Evolutionary conservation across 805 yeast genomes (phyloP).

Genomic region (Yamadazyma sp.): DNA sequence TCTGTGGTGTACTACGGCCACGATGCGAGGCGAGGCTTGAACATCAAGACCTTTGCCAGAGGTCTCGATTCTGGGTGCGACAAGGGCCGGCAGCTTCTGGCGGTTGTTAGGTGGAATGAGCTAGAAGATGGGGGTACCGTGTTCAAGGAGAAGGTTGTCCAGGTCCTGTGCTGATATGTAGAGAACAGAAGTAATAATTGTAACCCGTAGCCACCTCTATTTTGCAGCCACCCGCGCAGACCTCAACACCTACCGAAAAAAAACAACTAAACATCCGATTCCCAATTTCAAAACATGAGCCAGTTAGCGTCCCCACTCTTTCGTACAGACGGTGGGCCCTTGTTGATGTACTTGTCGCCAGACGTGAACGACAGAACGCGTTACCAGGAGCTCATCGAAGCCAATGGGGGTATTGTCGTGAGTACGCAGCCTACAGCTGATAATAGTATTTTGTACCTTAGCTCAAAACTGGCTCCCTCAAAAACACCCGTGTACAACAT

Average conservation of each 20-base stretch:
- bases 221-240: slow-evolving; percentile 1
- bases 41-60: slow-evolving; percentile 59
- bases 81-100: slow-evolving; percentile 67
- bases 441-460: slow-evolving; percentile 7
- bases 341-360: slow-evolving; percentile 10
- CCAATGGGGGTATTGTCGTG: slow-evolving; percentile 12
- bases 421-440: slow-evolving; percentile 4
- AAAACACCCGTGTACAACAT: slow-evolving; percentile 4
- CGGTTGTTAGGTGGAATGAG: slow-evolving; percentile 49
- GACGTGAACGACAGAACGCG: slow-evolving; percentile 3
- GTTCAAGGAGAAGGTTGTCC: slow-evolving; percentile 24
- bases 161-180: slow-evolving; percentile 19
- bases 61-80: slow-evolving; percentile 87
- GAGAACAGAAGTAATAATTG: not conserved
- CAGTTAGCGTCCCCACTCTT: slow-evolving; percentile 1
- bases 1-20: slow-evolving; percentile 78
- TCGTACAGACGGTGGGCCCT: slow-evolving; percentile 6
- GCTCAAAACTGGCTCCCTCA: not conserved
- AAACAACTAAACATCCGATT: slow-evolving; percentile 4
- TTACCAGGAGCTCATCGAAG: slow-evolving; percentile 1
- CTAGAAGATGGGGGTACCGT: slow-evolving; percentile 14
- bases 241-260: slow-evolving; percentile 8
- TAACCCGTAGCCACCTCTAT: not conserved
- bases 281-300: slow-evolving; percentile 1
- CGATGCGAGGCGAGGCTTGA: slow-evolving; percentile 78